Evolutionary conservation across 768 basidiomycete species (phyloP), one percentile per base, ranked within the genome.

Genomic region (Clitopilus hobsonii): DNA sequence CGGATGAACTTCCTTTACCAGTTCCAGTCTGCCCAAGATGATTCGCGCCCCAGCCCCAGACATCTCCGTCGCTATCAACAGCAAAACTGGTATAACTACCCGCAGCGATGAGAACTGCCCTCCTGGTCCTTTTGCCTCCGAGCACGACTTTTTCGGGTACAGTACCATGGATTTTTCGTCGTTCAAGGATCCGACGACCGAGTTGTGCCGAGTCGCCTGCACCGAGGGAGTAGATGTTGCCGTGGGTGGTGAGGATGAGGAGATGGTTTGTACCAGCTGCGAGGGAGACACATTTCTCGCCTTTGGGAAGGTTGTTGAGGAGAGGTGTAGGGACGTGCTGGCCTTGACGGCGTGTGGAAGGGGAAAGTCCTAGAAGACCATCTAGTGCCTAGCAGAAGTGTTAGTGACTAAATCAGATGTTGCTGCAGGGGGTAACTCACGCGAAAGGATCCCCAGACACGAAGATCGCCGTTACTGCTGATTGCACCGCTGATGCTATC

Each of bases 111-210:
- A 36, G 32, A n/a, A 36, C 8, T 4, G 32, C 32, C 32, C 32
- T 36, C 32, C 32, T 36, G 2, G 4, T 10, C 10, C 32, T 45
- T 23, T 45, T 45, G 5, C 22, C 41, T 23, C 45, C 47, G 6
- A 54, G 47, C 6, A 54, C 24, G 1, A 49, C 18, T n/a, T 30
- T 32, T 22, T 54, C 53, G 14, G 28, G 54, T 8, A 49, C 47
- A n/a, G 47, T 49, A 2, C 54, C 54, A 22, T 47, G 26, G 20
- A 54, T 54, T 47, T 54, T 54, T 3, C 53, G 53, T 5, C 32
- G 28, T 23, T 45, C 26, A 5, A 48, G 27, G 5, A 54, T 47
- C 11, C 28, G 41, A 24, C 38, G 41, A 10, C 53, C 53, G 32
- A 54, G 25, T 23, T 54, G 53, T 1, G 24, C 53, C 28, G 16